Evolutionary conservation across 2,329 filamentous ascomycete species (phyloP).

Genomic region (Chaetomium strumarium): DNA sequence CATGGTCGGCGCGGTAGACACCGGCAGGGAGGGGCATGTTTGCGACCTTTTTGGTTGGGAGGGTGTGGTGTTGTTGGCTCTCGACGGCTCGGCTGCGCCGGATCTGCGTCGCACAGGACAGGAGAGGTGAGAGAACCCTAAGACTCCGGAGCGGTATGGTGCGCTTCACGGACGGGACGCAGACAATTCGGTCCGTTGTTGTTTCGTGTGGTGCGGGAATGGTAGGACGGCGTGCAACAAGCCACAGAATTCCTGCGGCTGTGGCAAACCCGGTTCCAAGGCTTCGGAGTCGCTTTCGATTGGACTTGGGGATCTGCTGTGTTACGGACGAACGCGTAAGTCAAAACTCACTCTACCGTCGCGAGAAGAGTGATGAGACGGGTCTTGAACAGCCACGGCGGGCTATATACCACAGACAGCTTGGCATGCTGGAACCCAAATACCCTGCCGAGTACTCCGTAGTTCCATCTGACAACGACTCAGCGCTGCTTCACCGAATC

Average conservation of each 20-base stretch:
- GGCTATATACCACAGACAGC: neutral
- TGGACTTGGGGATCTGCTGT: neutral
- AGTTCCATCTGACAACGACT: neutral
- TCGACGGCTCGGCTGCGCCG: neutral
- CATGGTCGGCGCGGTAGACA: conserved; percentile 49
- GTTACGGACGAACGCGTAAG: neutral
- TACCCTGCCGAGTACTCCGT: neutral
- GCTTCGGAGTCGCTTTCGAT: neutral
- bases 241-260: neutral
- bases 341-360: no score
- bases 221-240: neutral
- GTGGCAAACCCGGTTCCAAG: neutral
- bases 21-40: conserved; percentile 37
- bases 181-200: conserved; percentile 11
- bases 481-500: neutral
- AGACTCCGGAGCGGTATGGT: conserved; percentile 5
- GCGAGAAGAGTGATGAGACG: neutral
- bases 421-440: neutral
- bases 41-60: neutral
- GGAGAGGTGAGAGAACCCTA: neutral
- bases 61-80: neutral
- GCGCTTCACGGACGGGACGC: neutral
- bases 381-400: neutral
- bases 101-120: neutral
- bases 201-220: conserved; percentile 1